Base-by-base conservation (phyloP, 345 rosid genomes). In the Boechera retrofracta region DNA sequence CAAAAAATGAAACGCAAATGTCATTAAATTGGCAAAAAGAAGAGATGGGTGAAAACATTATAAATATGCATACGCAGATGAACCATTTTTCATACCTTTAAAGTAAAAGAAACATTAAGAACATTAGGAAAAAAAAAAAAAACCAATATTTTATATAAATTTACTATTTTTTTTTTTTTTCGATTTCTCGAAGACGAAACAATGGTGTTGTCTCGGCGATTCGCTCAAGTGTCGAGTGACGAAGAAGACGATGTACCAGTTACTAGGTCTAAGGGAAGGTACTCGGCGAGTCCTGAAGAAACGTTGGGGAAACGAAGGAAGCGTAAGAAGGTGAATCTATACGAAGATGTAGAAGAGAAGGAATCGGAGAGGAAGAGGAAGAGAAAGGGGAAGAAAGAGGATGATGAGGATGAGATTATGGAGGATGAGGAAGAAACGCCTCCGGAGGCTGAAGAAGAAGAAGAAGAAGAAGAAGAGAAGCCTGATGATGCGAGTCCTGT, bases 401-500 rank as follows among this genome's bases (percentile, higher is more conserved):
- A 73, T 24, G 81, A 81, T 24, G 32, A 24, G 10, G 83, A 73
- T 24, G 69, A 28, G 7, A 54, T 28, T 64, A 64, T 42, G 53
- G 13, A 28, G 58, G 73, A 69, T 21, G 85, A 75, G 53, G 75
- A 69, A 48, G 80, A 62, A 10, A 47, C 36, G 8, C 29, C 56
- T 2, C 75, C 71, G 7, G 85, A 53, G 11, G 66, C 10, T 4
- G 83, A 52, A 9, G 69, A 70, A 15, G 69, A 70, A 6, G 82
- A 71, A 5, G 87, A 84, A 41, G 96, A 88, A 54, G 97, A 83
- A 66, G 87, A 83, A 66, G 87, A 45, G 61, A 75, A 69, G 58
- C 88, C 80, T 54, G 96, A 89, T 83, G 97, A 94, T 36, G 97
- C 96, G 35, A 91, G 78, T 79, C 97, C 97, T 8, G 55, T 87